Base-by-base conservation (phyloP, 495 filamentous ascomycete genomes). In the Tuber borchii region DNA sequence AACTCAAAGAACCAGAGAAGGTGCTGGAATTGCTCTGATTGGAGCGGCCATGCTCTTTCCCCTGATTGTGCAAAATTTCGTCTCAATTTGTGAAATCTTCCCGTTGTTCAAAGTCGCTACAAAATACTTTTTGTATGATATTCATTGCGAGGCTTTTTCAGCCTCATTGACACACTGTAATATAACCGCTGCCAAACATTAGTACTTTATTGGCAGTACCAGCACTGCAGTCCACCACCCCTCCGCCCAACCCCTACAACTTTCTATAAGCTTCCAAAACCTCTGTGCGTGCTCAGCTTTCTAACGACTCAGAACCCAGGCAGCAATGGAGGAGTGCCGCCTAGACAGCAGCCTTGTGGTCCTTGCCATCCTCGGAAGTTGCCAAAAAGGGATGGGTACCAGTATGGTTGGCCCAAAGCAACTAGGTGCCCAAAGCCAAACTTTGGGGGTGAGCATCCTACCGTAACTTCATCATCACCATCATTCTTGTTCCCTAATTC, bases 81-180 rank as follows among this genome's bases (percentile, higher is more conserved):
- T 72, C 70, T 75, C 69, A 44, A 72, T 68, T 73, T 73, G 72
- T 70, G 74, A 70, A 70, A 4, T 61, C 31, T 31, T 61, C 34
- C 26, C 14, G 26, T 65, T 65, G 46, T 70, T 73, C 68, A 79
- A 72, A 56, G 69, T 43, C n/a, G 26, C 76, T 61, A 26, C 46
- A 6, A 26, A 76, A 44, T 31, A 69, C 71, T 70, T 70, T 42
- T 73, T 69, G 43, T 8, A 37, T 37, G 34, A 37, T 17, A 69
- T 61, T 42, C 22, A 40, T 43, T 48, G 19, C 19, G 31, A 61
- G 43, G 43, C 22, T 69, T 69, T 69, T n/a, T 78, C 69, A 79
- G 61, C 77, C 73, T 77, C 78, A 45, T 68, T 51, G 72, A 71
- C 76, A n/a, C n/a, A n/a, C n/a, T n/a, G n/a, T n/a, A n/a, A 79